Conservation (phyloP, 129 eudicot genomes). For the Sambucus nigra region DNA sequence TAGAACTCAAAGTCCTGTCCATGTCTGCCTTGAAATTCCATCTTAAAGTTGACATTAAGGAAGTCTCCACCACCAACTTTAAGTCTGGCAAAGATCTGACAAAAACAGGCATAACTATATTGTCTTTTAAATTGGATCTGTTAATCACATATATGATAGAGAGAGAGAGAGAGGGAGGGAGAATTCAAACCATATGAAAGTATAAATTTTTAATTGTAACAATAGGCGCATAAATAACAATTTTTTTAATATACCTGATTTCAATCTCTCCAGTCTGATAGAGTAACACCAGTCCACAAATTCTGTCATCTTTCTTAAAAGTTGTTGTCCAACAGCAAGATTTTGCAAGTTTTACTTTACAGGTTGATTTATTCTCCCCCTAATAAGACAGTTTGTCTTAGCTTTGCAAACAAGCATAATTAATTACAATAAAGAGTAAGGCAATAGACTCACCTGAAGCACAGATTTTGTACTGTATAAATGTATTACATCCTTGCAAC, state of each 20-base stretch:
- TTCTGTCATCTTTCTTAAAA: constrained; percentile 39
- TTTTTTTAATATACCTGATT: constrained; percentile 71
- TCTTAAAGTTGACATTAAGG: constrained; percentile 60
- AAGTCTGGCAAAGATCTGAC: constrained; percentile 78
- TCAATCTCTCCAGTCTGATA: constrained; percentile 79
- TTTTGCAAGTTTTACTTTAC: constrained; percentile 54
- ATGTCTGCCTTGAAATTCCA: constrained; percentile 81
- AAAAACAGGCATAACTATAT: constrained; percentile 12
- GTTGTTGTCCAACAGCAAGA: constrained; percentile 80
- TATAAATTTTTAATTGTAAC: background rate
- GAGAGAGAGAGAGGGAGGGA: constrained; percentile 12
- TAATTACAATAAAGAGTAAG: background rate
- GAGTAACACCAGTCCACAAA: constrained; percentile 48
- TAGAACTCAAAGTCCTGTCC: constrained; percentile 59
- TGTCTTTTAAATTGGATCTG: constrained; percentile 1
- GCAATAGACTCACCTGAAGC: constrained; percentile 43
- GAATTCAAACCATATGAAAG: background rate
- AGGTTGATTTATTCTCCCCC: constrained; percentile 60
- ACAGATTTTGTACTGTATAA: constrained; percentile 51
- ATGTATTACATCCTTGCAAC: constrained; percentile 49
- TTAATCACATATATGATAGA: background rate
- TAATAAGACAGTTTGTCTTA: constrained; percentile 17
- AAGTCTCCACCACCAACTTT: constrained; percentile 47
- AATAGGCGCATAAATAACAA: no score
- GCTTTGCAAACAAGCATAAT: constrained; percentile 8